Base-by-base conservation (phyloP, 2,329 filamentous ascomycete genomes). In the Paecilomyces sp. region DNA sequence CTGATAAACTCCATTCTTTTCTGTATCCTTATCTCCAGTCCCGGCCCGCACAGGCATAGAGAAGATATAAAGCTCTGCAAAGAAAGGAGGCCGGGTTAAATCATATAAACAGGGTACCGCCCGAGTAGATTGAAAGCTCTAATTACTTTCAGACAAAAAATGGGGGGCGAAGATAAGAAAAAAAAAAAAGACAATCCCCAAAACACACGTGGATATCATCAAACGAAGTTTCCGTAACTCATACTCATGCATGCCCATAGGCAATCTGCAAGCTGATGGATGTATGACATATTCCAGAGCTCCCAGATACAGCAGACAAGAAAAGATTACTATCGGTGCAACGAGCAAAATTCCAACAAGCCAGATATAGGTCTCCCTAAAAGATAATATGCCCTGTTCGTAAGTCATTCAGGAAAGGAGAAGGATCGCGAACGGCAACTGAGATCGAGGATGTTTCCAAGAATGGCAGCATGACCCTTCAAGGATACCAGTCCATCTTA, bases 221-320 rank as follows among this genome's bases (percentile, higher is more conserved):
- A 53, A 53, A 30, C 7, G 28, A 53, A 53, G 41, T 47, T 53
- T 53, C 51, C 51, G 51, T 53, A 53, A 53, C 51, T 53, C 51
- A 30, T 53, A 53, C 51, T 53, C 51, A 53, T 53, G 51, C 51
- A 53, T 30, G 51, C 28, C 22, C 22, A 11, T 53, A 53, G 51
- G 8, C n/a, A 9, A 18, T 47, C 41, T 47, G 41, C n/a, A 18
- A 47, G 41, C 41, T 8, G 5, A 18, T 18, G 4, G 41, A 47
- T 47, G 41, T 47, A 25, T 53, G 24, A 53, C 25, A 3, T 13
- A 53, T 53, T 11, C 51, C 12, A 53, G 24, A 53, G 28, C 51
- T 53, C 51, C 22, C 51, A 25, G 51, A 15, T 12, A 25, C 51
- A 53, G 28, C 65, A 66, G 66, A 67, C 66, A 63, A 65, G 64